Percentiles rank a stretch among this genome's conserved stretches.
Evolutionary conservation across 2,329 filamentous ascomycete species (phyloP).

Genomic region (Aspergillus tamarii): DNA sequence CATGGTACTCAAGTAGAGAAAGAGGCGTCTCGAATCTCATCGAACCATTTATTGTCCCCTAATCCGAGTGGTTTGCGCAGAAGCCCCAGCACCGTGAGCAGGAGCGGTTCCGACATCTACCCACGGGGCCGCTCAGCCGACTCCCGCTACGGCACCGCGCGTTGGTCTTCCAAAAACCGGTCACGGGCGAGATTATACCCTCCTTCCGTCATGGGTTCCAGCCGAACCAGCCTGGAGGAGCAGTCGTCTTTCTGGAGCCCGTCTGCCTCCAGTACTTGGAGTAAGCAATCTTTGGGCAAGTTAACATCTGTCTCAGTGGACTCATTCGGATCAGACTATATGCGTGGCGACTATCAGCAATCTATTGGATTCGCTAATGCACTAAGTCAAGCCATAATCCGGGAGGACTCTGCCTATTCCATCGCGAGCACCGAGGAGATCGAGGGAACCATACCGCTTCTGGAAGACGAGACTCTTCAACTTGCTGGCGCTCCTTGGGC

Average conservation of each 20-base stretch:
- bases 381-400: slow-evolving; percentile 92
- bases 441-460: slow-evolving; percentile 63
- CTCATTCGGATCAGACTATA: slow-evolving; percentile 78
- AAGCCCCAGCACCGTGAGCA: slow-evolving; percentile 88
- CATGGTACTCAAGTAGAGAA: slow-evolving; percentile 67
- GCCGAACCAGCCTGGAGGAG: slow-evolving; percentile 92
- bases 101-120: slow-evolving; percentile 79
- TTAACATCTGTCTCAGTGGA: slow-evolving; percentile 91
- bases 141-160: slow-evolving; percentile 62
- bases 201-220: slow-evolving; percentile 81
- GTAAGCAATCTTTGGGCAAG: slow-evolving; percentile 87
- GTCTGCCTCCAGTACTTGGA: slow-evolving; percentile 90
- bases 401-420: slow-evolving; percentile 66
- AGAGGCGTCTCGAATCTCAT: slow-evolving; percentile 42
- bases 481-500: slow-evolving; percentile 95
- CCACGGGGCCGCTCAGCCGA: slow-evolving; percentile 73
- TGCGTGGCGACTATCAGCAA: slow-evolving; percentile 83
- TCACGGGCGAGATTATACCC: slow-evolving; percentile 77
- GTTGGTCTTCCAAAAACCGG: slow-evolving; percentile 84
- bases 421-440: slow-evolving; percentile 62
- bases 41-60: slow-evolving; percentile 71
- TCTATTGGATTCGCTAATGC: slow-evolving; percentile 98
- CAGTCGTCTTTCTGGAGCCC: slow-evolving; percentile 89
- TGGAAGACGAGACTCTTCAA: slow-evolving; percentile 91
- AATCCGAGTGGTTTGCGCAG: slow-evolving; percentile 72